Evolutionary conservation across 495 filamentous ascomycete genomes (phyloP), one percentile per base, ranked within the genome.

Genomic region (Physcia stellaris): DNA sequence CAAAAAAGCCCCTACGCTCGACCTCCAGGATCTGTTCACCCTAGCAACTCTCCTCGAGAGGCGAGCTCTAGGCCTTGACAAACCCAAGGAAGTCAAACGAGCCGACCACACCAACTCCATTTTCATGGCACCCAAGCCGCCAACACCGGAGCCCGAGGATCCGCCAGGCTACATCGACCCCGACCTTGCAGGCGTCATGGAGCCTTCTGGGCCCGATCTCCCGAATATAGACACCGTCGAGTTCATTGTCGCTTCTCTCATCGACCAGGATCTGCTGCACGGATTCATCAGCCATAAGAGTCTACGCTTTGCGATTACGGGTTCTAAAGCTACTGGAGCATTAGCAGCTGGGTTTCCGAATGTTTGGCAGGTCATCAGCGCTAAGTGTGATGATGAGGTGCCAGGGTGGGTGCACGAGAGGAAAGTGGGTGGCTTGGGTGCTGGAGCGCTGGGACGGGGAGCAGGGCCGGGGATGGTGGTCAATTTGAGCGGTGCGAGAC

Each of bases 231-330:
- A 70, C 1, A 79, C 79, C 46, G 65, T 94, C n/a, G 90, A 94
- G 57, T 73, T 68, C 2, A 75, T 85, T 3, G 63, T 92, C 7
- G 70, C 81, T 1, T 80, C 79, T 1, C 62, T 95, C 5, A 68
- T 93, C 12, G 75, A 79, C 20, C 84, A 93, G 55, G 80, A 79
- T 6, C 62, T 95, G n/a, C 67, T 95, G 35, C 76, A 78, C 40
- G 90, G 90, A 4, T 98, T 87, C 47, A 68, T 95, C 17, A 82
- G 82, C 9, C 82, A 90, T 47, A 62, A 68, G 23, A 76, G 77
- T 47, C 68, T 65, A 20, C 73, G 76, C 15, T 92, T 93, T 43
- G 86, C 85, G 4, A 79, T 95, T 24, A 71, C 81, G 20, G 87
- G 90, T 5, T 73, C 83, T 12, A 82, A 81, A 50, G 59, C 68